Percentiles rank a stretch among this genome's conserved stretches.
Conservation (phyloP, 2,329 filamentous ascomycete species). For the Penicillium sp. region DNA sequence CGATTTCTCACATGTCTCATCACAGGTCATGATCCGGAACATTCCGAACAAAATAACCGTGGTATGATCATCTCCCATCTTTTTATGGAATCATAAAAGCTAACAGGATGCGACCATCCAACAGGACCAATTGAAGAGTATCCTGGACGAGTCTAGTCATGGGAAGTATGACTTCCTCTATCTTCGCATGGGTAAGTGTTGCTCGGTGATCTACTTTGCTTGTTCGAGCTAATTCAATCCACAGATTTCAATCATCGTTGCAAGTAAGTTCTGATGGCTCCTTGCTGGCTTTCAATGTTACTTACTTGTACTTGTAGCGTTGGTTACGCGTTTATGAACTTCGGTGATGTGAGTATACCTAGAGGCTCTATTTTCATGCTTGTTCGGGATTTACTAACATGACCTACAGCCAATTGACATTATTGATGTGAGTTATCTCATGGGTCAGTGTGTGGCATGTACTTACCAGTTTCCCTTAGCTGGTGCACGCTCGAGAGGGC, state of each 20-base stretch:
- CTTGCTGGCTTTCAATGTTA: not conserved
- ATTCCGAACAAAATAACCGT: slow-evolving; percentile 78
- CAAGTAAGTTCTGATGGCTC: slow-evolving; percentile 52
- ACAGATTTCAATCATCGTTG: slow-evolving; percentile 71
- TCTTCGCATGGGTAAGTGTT: slow-evolving; percentile 60
- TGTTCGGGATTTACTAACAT: slow-evolving; percentile 32
- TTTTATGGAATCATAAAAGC: not conserved
- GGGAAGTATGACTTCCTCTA: slow-evolving; percentile 94
- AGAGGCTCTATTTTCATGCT: not conserved
- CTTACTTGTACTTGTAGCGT: slow-evolving; percentile 50
- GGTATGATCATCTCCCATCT: slow-evolving; percentile 24
- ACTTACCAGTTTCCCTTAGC: slow-evolving; percentile 43
- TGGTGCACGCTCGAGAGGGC: slow-evolving; percentile 61
- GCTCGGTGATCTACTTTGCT: not conserved
- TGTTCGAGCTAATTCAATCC: not conserved
- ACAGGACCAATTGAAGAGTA: slow-evolving; percentile 62
- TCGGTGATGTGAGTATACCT: slow-evolving; percentile 57
- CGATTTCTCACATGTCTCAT: slow-evolving; percentile 3
- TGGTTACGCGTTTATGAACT: slow-evolving; percentile 96
- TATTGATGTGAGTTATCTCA: slow-evolving; percentile 49
- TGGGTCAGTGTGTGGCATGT: not conserved
- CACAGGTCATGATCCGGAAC: slow-evolving; percentile 81
- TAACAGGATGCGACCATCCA: not conserved
- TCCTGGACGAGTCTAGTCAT: slow-evolving; percentile 68
- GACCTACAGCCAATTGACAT: slow-evolving; percentile 58